Evolutionary conservation across 441 rosid genomes (phyloP), one percentile per base, ranked within the genome.

Genomic region (Breynia disticha): DNA sequence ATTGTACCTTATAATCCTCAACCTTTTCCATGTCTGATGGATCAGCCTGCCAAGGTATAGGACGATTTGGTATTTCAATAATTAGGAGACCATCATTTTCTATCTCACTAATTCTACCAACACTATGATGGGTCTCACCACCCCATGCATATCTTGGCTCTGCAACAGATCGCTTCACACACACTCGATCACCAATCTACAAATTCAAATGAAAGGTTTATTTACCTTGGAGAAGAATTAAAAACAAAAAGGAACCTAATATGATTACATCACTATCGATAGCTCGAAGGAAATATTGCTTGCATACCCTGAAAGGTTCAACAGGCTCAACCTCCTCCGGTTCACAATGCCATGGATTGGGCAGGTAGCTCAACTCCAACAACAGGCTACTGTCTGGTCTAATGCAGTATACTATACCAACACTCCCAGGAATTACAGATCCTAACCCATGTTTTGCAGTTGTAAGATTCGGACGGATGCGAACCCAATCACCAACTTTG

Each of bases 101-200:
- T 76, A 94, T 85, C 62, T 90, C 97, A 17, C 84, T 83, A 55
- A 90, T 78, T 67, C 71, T 83, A 63, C 99, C 99, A 67, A 90
- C 99, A 71, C 96, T 90, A 60, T 94, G 99, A 79, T 90, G 99
- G 32, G 97, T 94, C 81, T 94, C 99, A 48, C 97, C 97, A 50
- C 96, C 99, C 99, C 99, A 94, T 56, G 94, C 97, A 83, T 83
- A 94, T 70, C 97, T 81, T 51, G 99, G 99, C 75, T 85, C 99
- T 11, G 99, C 94, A 74, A 94, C 99, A 70, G 97, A 87, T 48
- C 99, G 82, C 81, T 90, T 94, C 72, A 90, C 99, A 56, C 97
- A 94, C 47, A 94, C 95, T 42, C 79, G 76, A 53, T 90, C 88
- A 50, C 96, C 96, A 67, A 90, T 90, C 99, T 94, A 79, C 47